Evolutionary conservation across 139 green algal species (phyloP).

Genomic region (Raphidocelis subcapitata): DNA sequence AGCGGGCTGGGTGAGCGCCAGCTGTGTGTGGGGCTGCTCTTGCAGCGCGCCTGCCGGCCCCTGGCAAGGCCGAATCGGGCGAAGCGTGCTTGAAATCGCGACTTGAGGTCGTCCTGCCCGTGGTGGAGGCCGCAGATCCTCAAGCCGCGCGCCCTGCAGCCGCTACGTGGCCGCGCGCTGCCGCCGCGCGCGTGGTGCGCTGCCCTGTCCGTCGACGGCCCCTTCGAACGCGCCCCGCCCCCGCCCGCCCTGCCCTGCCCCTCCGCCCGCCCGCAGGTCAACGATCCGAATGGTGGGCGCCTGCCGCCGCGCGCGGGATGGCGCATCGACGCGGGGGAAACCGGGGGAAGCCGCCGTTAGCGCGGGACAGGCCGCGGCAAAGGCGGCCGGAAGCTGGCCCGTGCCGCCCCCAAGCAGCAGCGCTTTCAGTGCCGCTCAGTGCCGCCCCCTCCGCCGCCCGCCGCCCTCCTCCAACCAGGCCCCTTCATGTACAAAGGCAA

Average conservation of each 20-base stretch:
- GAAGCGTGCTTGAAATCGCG: not conserved
- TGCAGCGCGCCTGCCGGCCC: not conserved
- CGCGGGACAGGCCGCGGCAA: too few relatives aligned
- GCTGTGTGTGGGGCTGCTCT: not conserved
- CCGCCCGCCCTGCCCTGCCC: too few relatives aligned
- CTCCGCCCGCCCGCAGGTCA: too few relatives aligned
- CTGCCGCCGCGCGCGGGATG: too few relatives aligned
- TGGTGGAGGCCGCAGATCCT: not conserved
- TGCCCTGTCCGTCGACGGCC: not conserved
- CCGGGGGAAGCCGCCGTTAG: too few relatives aligned
- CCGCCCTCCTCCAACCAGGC: not conserved
- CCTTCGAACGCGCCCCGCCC: too few relatives aligned
- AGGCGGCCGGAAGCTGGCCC: too few relatives aligned
- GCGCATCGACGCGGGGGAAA: too few relatives aligned
- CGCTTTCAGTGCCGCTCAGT: not conserved
- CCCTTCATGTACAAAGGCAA: slow-evolving; percentile 27
- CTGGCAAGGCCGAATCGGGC: too few relatives aligned
- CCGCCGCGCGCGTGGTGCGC: not conserved
- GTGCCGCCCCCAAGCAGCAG: too few relatives aligned
- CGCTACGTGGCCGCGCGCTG: not conserved
- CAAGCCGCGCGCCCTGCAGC: not conserved
- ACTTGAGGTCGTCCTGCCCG: not conserved
- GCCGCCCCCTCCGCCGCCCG: not conserved
- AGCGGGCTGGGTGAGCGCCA: slow-evolving; percentile 9
- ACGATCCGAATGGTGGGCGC: too few relatives aligned